Evolutionary conservation across 257 asterid genomes (phyloP).

Genomic region (Ballota nigra): DNA sequence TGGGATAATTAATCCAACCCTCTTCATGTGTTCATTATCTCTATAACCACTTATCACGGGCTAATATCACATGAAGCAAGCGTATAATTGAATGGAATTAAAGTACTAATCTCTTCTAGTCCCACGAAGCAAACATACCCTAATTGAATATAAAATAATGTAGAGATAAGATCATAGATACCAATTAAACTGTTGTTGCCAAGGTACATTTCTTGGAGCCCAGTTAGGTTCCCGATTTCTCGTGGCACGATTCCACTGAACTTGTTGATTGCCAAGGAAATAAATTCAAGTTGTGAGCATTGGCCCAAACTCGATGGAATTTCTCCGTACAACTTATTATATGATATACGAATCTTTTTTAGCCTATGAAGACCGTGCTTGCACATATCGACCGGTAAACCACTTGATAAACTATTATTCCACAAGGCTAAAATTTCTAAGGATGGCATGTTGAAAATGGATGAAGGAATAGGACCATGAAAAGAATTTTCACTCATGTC

Average conservation of each 20-base stretch:
- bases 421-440: neutral
- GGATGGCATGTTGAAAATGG: neutral
- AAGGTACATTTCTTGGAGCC: neutral
- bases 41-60: too few relatives aligned
- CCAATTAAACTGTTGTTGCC: conserved; percentile 21
- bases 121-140: too few relatives aligned
- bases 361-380: neutral
- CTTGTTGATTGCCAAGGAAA: neutral
- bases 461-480: neutral
- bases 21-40: too few relatives aligned
- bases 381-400: neutral
- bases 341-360: neutral
- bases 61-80: too few relatives aligned
- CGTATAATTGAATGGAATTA: too few relatives aligned
- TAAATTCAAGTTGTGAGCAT: neutral
- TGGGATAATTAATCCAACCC: too few relatives aligned
- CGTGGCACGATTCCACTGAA: conserved; percentile 1
- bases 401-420: neutral
- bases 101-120: too few relatives aligned
- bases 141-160: too few relatives aligned
- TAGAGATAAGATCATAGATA: too few relatives aligned
- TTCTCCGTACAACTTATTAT: conserved; percentile 5
- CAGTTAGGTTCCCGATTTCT: neutral
- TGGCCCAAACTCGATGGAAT: conserved; percentile 8
- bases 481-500: neutral